Conservation (phyloP, 2,329 filamentous ascomycete genomes). For the Fulvia fulva region DNA sequence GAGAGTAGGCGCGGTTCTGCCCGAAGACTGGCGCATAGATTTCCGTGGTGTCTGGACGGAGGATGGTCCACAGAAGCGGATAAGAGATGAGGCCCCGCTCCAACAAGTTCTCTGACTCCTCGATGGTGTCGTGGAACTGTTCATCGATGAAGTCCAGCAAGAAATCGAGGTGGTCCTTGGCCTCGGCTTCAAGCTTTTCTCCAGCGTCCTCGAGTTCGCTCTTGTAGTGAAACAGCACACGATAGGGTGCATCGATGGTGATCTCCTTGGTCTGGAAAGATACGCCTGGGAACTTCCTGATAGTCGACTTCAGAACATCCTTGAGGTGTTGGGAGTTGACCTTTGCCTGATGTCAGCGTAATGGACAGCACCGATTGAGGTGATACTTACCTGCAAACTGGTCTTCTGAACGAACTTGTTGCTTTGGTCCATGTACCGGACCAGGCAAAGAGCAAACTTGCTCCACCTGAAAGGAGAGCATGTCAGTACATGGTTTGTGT, state of each 20-base stretch:
- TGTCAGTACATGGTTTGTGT: background rate
- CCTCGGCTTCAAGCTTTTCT: constrained; percentile 27
- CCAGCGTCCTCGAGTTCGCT: constrained; percentile 25
- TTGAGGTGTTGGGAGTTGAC: constrained; percentile 31
- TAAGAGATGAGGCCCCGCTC: constrained; percentile 33
- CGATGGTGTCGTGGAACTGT: constrained; percentile 27
- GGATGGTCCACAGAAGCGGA: constrained; percentile 44
- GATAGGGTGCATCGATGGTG: constrained; percentile 27
- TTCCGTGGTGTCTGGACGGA: constrained; percentile 33
- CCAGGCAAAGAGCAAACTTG: constrained; percentile 23
- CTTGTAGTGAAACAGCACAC: constrained; percentile 28
- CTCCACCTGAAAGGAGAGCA: constrained; percentile 22
- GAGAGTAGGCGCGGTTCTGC: constrained; percentile 30
- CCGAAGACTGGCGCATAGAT: constrained; percentile 29
- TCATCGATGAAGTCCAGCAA: constrained; percentile 32
- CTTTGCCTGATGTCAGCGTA: constrained; percentile 1
- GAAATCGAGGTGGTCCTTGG: constrained; percentile 31
- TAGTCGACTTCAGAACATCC: constrained; percentile 26
- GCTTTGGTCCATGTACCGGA: constrained; percentile 15
- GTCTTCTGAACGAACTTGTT: constrained; percentile 21
- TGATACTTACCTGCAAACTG: constrained; percentile 15
- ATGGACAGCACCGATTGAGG: background rate
- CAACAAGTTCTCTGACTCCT: constrained; percentile 28
- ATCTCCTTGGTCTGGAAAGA: constrained; percentile 31
- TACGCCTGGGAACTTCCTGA: constrained; percentile 27